These are phyloP conservation scores for Penicillium riverlandense DNA, from an alignment of 495 filamentous ascomycete genomes.

Conservation along the genomic window DNA sequence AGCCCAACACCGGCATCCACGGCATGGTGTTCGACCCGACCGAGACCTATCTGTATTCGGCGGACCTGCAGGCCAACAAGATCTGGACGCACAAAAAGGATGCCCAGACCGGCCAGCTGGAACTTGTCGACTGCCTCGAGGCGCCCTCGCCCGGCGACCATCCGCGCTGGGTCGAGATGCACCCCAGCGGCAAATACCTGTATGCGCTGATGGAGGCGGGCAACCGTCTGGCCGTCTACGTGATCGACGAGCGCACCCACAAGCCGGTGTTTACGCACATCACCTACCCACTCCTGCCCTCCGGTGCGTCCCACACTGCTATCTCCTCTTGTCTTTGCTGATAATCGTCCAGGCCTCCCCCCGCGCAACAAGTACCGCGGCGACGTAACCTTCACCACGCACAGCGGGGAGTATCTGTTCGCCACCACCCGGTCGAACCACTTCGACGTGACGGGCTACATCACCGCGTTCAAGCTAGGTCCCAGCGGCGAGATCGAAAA, in stretches of 20 bases:
- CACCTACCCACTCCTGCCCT: conserved; percentile 68
- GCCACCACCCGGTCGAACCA: conserved; percentile 73
- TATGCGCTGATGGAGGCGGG: conserved; percentile 84
- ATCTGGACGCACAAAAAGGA: conserved; percentile 79
- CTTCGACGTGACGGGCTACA: conserved; percentile 70
- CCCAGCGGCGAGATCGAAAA: conserved; percentile 61
- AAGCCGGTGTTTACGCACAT: conserved; percentile 76
- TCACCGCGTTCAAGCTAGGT: conserved; percentile 68
- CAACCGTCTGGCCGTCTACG: conserved; percentile 71
- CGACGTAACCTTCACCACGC: conserved; percentile 65
- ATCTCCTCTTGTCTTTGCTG: conserved; percentile 52
- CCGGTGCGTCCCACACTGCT: conserved; percentile 41
- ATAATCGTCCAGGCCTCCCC: conserved; percentile 34
- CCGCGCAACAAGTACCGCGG: conserved; percentile 57
- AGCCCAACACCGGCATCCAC: conserved; percentile 68
- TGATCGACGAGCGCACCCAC: conserved; percentile 67
- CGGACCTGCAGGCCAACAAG: conserved; percentile 77
- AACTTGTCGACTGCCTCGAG: conserved; percentile 58
- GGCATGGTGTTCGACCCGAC: conserved; percentile 84
- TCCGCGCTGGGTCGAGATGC: conserved; percentile 78
- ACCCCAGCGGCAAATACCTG: conserved; percentile 65
- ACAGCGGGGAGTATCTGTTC: conserved; percentile 63
- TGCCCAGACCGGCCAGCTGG: conserved; percentile 51
- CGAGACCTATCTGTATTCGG: conserved; percentile 80
- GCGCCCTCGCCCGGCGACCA: conserved; percentile 67